These are phyloP conservation scores for Vitis labrusca DNA, from an alignment of 164 flowering plant genomes.

Conservation along the genomic window DNA sequence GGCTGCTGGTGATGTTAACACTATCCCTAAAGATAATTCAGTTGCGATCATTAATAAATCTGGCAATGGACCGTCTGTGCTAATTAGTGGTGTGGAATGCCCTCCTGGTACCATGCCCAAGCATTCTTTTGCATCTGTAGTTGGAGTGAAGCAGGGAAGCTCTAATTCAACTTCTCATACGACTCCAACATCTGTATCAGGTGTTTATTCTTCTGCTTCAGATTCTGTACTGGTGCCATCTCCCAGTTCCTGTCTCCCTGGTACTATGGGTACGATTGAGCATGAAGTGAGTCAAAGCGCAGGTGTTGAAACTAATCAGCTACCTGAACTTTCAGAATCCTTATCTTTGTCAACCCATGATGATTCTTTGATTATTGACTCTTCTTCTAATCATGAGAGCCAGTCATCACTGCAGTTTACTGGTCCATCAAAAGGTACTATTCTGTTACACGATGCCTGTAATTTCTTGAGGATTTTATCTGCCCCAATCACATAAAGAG, in stretches of 20 bases:
- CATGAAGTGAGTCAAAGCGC: conserved; percentile 16
- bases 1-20: neutral
- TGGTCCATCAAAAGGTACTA: conserved; percentile 18
- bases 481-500: neutral
- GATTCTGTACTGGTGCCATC: conserved; percentile 30
- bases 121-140: neutral
- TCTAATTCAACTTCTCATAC: neutral
- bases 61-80: neutral
- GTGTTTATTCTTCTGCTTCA: conserved; percentile 26
- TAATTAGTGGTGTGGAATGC: neutral
- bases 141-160: conserved; percentile 12
- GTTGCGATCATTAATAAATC: conserved; percentile 5
- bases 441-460: neutral
- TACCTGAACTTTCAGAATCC: conserved; percentile 5
- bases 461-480: neutral
- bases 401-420: neutral
- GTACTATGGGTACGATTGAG: conserved; percentile 14
- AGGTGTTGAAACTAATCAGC: conserved; percentile 15
- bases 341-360: neutral
- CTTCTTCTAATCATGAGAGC: conserved; percentile 9
- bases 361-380: neutral
- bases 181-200: conserved; percentile 14
- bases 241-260: conserved; percentile 3
- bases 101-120: neutral
- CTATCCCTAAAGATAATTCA: conserved; percentile 4